Base-by-base conservation (phyloP, 2,329 filamentous ascomycete species). In the Pseudogymnoascus sp. region DNA sequence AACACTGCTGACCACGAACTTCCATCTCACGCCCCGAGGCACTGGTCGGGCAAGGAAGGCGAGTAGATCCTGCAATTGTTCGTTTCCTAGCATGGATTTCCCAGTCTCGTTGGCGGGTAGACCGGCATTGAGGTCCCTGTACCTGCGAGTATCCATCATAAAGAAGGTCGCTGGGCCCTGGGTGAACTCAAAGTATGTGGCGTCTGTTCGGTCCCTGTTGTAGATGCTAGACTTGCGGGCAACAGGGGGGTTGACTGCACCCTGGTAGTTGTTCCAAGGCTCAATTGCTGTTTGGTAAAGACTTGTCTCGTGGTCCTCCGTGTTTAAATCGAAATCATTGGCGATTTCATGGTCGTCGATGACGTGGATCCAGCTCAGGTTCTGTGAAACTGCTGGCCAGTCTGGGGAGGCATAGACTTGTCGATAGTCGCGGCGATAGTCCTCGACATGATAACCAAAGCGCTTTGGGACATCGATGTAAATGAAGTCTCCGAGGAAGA, bases 281-380 rank as follows among this genome's bases (percentile, higher is more conserved):
- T 73, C 70, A 31, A 67, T 68, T 16, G 70, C 69, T 63, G 69
- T 66, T 21, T 65, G 42, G 25, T 34, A 53, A 40, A 64, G 18
- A 8, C 23, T 28, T 12, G 60, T 7, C 6, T 49, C 25, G 2
- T 18, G 18, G 21, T 46, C 36, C 65, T 96, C 91, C 12, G 84
- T 88, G 72, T 93, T 95, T 16, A 83, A 81, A 65, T 88, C 86
- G 92, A 93, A 97, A 76, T 97, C 95, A 69, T 99, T 97, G 4
- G 84, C 84, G 66, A 99, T 97, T 73, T 99, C 95, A 71, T 99
- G 95, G 73, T 99, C 95, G 72, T 99, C 95, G 5, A 97, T 84
- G 1, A 96, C 93, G 72, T 99, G 95, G 49, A 97, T 91, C 95
- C 95, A 99, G 69, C 93, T 96, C n/a, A 97, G 79, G 63, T 91